Evolutionary conservation across 2,329 filamentous ascomycete genomes (phyloP), one percentile per base, ranked within the genome.

Genomic region (Chaetothyriales sp.): DNA sequence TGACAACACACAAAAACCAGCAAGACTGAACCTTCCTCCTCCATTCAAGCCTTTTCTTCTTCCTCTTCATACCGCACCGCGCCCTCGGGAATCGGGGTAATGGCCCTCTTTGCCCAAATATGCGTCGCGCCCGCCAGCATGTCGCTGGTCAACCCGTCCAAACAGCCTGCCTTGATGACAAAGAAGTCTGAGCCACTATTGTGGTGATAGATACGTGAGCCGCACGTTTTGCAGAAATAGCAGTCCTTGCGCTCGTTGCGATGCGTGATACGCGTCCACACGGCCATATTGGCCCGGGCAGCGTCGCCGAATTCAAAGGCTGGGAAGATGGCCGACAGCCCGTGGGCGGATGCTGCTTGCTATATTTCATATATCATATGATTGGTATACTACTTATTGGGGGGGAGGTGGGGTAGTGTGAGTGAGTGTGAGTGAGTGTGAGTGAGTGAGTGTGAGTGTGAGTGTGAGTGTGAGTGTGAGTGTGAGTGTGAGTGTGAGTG

Each of bases 281-380:
- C 56, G 15, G 62, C 58, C 5, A 68, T 58, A 2, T 53, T 49
- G 15, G 44, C 50, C 47, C 49, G 40, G 46, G 49, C 20, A 50
- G 47, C 43, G 29, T 29, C 25, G 44, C 5, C 6, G n/a, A 33
- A 40, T 8, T 70, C 64, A 54, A 86, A 86, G n/a, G 71, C 71
- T 1, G 82, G 82, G 60, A 85, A 86, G 54, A 85, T 83, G 58
- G 82, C 82, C 37, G 80, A 82, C 29, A 81, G 77, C 25, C 82
- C 82, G 65, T 83, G 85, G 1, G 82, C 80, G 6, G 80, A 81
- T 50, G 77, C 48, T n/a, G 44, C 15, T 46, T 46, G 44, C 44
- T 46, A 22, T 46, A 44, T 44, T n/a, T 44, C 40, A 19, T 19
- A 18, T 22, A 18, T 46, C 9, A 25, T 25, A 25, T 25, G 6